Evolutionary conservation across 2,329 filamentous ascomycete genomes (phyloP), one percentile per base, ranked within the genome.

Genomic region (Calonectria montana): DNA sequence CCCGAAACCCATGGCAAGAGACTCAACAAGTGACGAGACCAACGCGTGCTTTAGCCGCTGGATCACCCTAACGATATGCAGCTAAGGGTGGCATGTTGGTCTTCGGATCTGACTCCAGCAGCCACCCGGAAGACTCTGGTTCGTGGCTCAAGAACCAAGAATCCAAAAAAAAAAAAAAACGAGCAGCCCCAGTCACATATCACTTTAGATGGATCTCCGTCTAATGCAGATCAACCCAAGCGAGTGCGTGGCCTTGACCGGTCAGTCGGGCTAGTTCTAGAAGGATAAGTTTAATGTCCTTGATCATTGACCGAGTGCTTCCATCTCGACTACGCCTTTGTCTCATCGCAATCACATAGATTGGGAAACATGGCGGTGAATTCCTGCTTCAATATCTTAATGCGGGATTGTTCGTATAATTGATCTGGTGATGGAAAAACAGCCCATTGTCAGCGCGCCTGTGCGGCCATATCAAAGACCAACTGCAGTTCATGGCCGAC

Each of bases 11-110:
- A 35, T 35, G 13, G 18, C 43, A 62, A 55, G 65, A 55, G 55
- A 68, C 65, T 50, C 43, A 63, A 59, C 55, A 48, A 50, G 43
- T 50, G 15, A 61, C 65, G 41, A 68, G 57, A 68, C 59, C 16
- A 66, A 62, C 16, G 21, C n/a, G 50, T 31, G 48, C 63, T 65
- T 67, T 31, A 68, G 45, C 65, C 65, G 53, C 43, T 68, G 65
- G 23, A 43, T 50, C 31, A 25, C 53, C 39, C 65, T 68, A 68
- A 68, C 65, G 65, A 8, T 13, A 53, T 41, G 10, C 45, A 68
- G 65, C 27, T 25, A 68, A 43, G 55, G 25, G 65, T 50, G 25
- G 23, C 65, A 25, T 13, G 35, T 62, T 62, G 37, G 43, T 43
- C 41, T 50, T 55, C 21, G 53, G 31, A 23, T 23, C 65, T 8